phyloP scores from a whole-genome alignment of 345 rosid species.

The Combretum micranthum region DNA sequence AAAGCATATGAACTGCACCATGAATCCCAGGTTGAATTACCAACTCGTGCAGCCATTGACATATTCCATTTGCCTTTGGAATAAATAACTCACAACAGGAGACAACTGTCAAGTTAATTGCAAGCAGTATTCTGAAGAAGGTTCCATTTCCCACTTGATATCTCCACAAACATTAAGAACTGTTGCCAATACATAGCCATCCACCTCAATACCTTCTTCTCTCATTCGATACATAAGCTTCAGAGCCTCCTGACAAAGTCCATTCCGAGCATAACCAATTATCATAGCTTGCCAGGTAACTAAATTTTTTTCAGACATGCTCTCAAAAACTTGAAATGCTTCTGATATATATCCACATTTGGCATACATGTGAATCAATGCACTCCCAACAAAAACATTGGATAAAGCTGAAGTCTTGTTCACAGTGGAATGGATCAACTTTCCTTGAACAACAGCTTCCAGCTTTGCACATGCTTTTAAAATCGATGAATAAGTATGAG shows the following conservation, averaged over 20 bases:
- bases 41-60: too few relatives aligned
- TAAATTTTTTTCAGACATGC: slow-evolving; percentile 67
- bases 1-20: too few relatives aligned
- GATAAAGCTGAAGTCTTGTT: slow-evolving; percentile 53
- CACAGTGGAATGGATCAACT: slow-evolving; percentile 69
- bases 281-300: slow-evolving; percentile 85
- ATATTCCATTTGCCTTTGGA: neutral
- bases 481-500: slow-evolving; percentile 72
- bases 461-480: slow-evolving; percentile 82
- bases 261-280: slow-evolving; percentile 65
- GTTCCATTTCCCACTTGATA: slow-evolving; percentile 29
- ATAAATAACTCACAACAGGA: neutral
- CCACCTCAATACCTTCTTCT: slow-evolving; percentile 69
- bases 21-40: too few relatives aligned
- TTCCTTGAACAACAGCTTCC: slow-evolving; percentile 49
- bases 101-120: slow-evolving; percentile 7
- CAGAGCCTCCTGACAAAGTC: slow-evolving; percentile 72
- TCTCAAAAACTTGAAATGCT: slow-evolving; percentile 65
- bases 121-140: slow-evolving; percentile 5
- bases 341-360: slow-evolving; percentile 72
- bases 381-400: slow-evolving; percentile 77
- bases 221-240: slow-evolving; percentile 76
- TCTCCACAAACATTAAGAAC: slow-evolving; percentile 67
- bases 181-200: slow-evolving; percentile 54
- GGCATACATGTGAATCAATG: slow-evolving; percentile 77